A percentile compares a stretch with the other conserved stretches of the same genome.
phyloP scores from a whole-genome alignment of 2,329 filamentous ascomycete species.

The Colletotrichum sp. region DNA sequence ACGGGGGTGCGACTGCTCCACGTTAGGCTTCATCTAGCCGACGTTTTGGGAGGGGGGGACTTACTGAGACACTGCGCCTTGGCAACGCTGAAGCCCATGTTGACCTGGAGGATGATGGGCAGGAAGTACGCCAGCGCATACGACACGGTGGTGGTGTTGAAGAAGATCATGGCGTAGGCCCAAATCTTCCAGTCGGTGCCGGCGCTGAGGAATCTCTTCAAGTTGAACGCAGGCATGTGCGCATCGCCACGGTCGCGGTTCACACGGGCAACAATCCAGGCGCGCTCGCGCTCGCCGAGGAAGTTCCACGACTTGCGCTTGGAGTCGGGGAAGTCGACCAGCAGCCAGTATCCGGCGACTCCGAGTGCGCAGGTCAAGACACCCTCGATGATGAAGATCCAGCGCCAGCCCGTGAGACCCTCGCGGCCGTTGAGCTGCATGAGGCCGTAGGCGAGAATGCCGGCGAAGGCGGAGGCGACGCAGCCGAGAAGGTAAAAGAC shows the following conservation, averaged over 20 bases:
- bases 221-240: constrained; percentile 56
- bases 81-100: constrained; percentile 69
- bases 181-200: constrained; percentile 64
- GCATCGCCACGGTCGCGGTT: constrained; percentile 63
- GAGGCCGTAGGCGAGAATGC: constrained; percentile 73
- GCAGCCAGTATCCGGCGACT: constrained; percentile 57
- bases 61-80: constrained; percentile 66
- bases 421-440: constrained; percentile 67
- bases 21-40: neutral
- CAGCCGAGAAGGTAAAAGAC: constrained; percentile 73
- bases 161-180: constrained; percentile 65
- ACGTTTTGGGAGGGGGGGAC: no score
- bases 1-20: constrained; percentile 65
- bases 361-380: constrained; percentile 59
- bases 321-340: constrained; percentile 69
- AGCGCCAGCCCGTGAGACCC: constrained; percentile 65
- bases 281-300: constrained; percentile 53
- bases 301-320: constrained; percentile 57
- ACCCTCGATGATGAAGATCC: constrained; percentile 68
- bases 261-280: constrained; percentile 60
- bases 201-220: constrained; percentile 50
- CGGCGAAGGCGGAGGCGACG: constrained; percentile 68
- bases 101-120: constrained; percentile 71
- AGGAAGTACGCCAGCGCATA: constrained; percentile 83
- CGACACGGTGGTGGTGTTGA: constrained; percentile 71